These are phyloP conservation scores for Coriolopsis trogii DNA, from an alignment of 1,284 basidiomycete genomes.

Conservation along the genomic window DNA sequence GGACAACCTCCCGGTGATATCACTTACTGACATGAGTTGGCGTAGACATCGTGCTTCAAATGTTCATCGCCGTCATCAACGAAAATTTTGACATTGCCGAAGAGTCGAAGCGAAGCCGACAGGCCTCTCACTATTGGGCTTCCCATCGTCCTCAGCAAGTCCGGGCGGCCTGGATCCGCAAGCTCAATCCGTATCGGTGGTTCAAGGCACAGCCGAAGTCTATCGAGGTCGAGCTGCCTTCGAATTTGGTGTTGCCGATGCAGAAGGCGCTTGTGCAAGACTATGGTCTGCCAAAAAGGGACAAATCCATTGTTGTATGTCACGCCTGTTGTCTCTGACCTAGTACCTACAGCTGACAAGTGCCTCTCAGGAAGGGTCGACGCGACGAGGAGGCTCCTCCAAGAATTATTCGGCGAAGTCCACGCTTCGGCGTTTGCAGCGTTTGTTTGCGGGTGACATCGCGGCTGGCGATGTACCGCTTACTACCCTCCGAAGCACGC, in stretches of 20 bases:
- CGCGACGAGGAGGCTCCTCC: conserved; percentile 31
- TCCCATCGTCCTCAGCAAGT: conserved; percentile 53
- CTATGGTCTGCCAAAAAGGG: conserved; percentile 46
- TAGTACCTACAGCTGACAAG: neutral
- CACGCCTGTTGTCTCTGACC: neutral
- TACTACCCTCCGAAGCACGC: conserved; percentile 50
- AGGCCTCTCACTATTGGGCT: conserved; percentile 72
- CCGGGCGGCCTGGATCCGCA: conserved; percentile 72
- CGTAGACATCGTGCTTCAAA: conserved; percentile 90
- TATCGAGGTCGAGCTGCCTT: conserved; percentile 71
- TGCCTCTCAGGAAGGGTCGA: conserved; percentile 14
- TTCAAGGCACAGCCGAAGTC: conserved; percentile 76
- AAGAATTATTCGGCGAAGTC: conserved; percentile 59
- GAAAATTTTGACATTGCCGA: conserved; percentile 96
- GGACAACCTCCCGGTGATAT: neutral
- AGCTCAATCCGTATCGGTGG: conserved; percentile 89
- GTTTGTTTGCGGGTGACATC: conserved; percentile 67
- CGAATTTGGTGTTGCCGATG: conserved; percentile 75
- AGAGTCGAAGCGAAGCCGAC: conserved; percentile 85
- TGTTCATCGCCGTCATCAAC: conserved; percentile 99
- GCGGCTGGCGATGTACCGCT: conserved; percentile 64
- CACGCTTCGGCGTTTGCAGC: conserved; percentile 63
- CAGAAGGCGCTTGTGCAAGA: conserved; percentile 76
- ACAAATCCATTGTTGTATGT: conserved; percentile 24
- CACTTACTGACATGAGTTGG: conserved; percentile 52